Evolutionary conservation across 2,329 filamentous ascomycete species (phyloP), one percentile per base, ranked within the genome.

Genomic region (Aspergillus terreus): DNA sequence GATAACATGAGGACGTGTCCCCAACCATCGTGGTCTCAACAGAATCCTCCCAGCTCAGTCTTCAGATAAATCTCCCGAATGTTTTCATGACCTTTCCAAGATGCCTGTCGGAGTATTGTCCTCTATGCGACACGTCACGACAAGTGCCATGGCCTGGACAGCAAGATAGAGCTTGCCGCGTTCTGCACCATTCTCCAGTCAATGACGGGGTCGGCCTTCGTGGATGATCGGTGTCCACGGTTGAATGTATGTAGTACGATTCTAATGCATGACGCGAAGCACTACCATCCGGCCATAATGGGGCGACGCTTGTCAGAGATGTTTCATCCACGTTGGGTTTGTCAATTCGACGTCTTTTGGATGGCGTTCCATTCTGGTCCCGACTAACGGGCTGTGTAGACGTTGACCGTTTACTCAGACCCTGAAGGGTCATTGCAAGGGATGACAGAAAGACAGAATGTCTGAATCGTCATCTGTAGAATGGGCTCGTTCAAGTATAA

Each of bases 201-300:
- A 59, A 11, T 49, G 46, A 0, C 62, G 62, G 21, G 70, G 64
- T 1, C 64, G 53, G n/a, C 57, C 61, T 46, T 68, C 61, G 47
- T 72, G 70, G 6, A 74, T 47, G 12, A 74, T 71, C 1, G 70
- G 71, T 6, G 72, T 72, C 68, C 71, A 76, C 7, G 72, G 73
- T 36, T 76, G 72, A 4, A 74, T 64, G n/a, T 63, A 49, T 5
- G 59, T 56, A 51, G 51, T 75, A 71, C 4, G 66, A 65, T 4
- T 75, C 61, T 1, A 75, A 19, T 4, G 59, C 11, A 4, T 64
- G 61, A 4, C 67, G 50, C 5, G 58, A 56, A 4, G 69, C 52
- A 2, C 60, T 14, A 9, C 64, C 49, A 7, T 45, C 45, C 4
- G 52, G 42, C 33, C 51, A 3, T 17, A 48, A 23, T 47, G 50